Conservation (phyloP, 306 rosid species). For the Acacia confusa region DNA sequence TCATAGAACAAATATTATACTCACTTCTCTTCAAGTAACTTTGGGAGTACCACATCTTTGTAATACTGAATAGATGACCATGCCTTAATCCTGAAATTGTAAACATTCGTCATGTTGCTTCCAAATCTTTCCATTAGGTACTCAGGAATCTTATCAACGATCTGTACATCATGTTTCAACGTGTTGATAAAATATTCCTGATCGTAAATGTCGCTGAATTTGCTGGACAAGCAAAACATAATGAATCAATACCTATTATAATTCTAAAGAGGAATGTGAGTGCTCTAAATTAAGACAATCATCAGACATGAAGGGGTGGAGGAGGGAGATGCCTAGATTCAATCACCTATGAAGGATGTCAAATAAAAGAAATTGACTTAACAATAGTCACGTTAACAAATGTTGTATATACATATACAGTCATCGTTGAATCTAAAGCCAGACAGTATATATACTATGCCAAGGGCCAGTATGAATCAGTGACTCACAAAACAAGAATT, state of each 20-base stretch:
- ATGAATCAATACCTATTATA: slow-evolving; percentile 21
- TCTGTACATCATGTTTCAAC: slow-evolving; percentile 78
- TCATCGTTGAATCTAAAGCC: slow-evolving; percentile 13
- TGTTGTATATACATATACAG: background rate
- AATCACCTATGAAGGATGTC: background rate
- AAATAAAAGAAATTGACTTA: background rate
- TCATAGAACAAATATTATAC: slow-evolving; percentile 34
- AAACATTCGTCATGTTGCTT: slow-evolving; percentile 83
- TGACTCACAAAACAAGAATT: background rate
- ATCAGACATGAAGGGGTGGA: background rate
- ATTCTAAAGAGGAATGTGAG: background rate
- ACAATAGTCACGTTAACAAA: slow-evolving; percentile 15
- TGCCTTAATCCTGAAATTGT: slow-evolving; percentile 96
- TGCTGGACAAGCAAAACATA: slow-evolving; percentile 60
- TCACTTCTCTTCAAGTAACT: slow-evolving; percentile 94
- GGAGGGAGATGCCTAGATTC: background rate
- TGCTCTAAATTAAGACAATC: background rate
- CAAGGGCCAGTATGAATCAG: slow-evolving; percentile 14
- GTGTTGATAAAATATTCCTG: slow-evolving; percentile 70
- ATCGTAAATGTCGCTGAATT: slow-evolving; percentile 85
- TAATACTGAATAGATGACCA: slow-evolving; percentile 86
- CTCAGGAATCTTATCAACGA: slow-evolving; percentile 81
- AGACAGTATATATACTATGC: background rate
- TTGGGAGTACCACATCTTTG: slow-evolving; percentile 81
- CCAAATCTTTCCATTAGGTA: slow-evolving; percentile 96